Percentiles rank a stretch among this genome's conserved stretches.
Evolutionary conservation across 2,329 filamentous ascomycete species (phyloP).

Genomic region (Leptodontidium sp.): DNA sequence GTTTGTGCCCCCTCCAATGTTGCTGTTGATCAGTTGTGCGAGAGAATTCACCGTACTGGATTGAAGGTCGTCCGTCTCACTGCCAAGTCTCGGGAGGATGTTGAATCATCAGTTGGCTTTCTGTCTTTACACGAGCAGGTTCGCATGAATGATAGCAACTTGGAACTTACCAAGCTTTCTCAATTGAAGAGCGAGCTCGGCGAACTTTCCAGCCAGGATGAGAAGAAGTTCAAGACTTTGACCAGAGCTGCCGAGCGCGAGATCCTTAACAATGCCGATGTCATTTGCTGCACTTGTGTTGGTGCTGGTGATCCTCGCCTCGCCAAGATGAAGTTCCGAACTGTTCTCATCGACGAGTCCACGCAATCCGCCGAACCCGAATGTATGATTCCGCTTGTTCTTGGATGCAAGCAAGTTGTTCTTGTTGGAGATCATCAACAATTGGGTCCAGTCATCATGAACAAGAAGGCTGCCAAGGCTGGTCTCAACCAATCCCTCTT

Average conservation of each 20-base stretch:
- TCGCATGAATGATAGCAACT: conserved; percentile 95
- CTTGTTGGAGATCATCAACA: conserved; percentile 98
- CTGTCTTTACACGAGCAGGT: conserved; percentile 96
- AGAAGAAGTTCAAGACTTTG: conserved; percentile 98
- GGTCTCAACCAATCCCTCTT: conserved; percentile 98
- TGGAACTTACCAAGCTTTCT: conserved; percentile 89
- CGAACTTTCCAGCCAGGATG: conserved; percentile 92
- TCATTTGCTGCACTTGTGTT: conserved; percentile 98
- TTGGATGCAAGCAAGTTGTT: conserved; percentile 99
- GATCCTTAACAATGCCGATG: conserved; percentile 93
- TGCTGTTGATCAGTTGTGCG: conserved; percentile 96
- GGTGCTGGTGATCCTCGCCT: conserved; percentile 95
- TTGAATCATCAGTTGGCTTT: conserved; percentile 97
- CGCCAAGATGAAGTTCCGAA: conserved; percentile 97
- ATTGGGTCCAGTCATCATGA: conserved; percentile 98
- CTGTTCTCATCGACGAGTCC: conserved; percentile 96
- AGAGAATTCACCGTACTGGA: conserved; percentile 92
- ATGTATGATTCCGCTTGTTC: conserved; percentile 96
- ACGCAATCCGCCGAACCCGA: conserved; percentile 98
- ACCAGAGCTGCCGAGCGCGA: conserved; percentile 94
- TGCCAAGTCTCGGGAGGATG: conserved; percentile 98
- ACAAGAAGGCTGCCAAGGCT: conserved; percentile 98
- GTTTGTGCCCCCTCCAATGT: conserved; percentile 99
- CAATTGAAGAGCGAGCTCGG: conserved; percentile 92
- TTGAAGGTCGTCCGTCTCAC: conserved; percentile 97